Percentiles rank a stretch among this genome's conserved stretches.
Conservation (phyloP, 805 yeast genomes). For the Metschnikowia koreensis region DNA sequence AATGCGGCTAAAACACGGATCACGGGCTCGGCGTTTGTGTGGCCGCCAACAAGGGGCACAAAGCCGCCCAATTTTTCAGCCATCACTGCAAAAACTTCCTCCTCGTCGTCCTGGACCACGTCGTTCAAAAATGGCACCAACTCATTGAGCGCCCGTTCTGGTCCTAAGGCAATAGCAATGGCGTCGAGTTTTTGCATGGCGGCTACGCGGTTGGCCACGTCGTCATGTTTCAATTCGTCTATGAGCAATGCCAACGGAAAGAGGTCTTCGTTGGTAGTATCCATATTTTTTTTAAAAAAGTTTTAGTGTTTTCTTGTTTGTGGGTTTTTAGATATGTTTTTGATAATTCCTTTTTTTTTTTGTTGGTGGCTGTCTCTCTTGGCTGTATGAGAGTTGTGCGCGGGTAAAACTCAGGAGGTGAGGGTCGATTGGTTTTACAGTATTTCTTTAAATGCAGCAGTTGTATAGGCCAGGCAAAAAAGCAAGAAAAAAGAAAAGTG, state of each 20-base stretch:
- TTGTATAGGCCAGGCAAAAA: too few relatives aligned
- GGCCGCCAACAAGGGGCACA: conserved; percentile 88
- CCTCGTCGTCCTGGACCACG: conserved; percentile 95
- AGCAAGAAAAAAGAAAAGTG: too few relatives aligned
- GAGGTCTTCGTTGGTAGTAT: conserved; percentile 52
- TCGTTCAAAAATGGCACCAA: conserved; percentile 86
- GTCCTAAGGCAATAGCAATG: conserved; percentile 91
- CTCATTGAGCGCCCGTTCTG: conserved; percentile 86
- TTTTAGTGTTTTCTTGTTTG: background rate
- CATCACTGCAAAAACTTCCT: conserved; percentile 91
- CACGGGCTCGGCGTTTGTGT: conserved; percentile 47
- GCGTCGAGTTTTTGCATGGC: conserved; percentile 95
- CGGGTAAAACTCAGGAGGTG: too few relatives aligned
- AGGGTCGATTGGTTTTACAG: too few relatives aligned
- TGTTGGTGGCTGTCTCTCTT: background rate
- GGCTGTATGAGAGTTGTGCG: too few relatives aligned
- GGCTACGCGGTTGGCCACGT: conserved; percentile 85
- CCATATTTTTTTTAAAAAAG: conserved; percentile 4
- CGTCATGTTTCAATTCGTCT: conserved; percentile 97
- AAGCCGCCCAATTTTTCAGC: conserved; percentile 89
- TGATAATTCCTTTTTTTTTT: background rate
- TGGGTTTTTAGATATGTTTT: background rate
- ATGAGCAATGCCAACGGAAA: conserved; percentile 93
- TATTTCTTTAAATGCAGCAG: too few relatives aligned
- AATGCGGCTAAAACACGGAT: conserved; percentile 72